Evolutionary conservation across 768 basidiomycete species (phyloP).

Genomic region (Dioszegia aurantiaca): DNA sequence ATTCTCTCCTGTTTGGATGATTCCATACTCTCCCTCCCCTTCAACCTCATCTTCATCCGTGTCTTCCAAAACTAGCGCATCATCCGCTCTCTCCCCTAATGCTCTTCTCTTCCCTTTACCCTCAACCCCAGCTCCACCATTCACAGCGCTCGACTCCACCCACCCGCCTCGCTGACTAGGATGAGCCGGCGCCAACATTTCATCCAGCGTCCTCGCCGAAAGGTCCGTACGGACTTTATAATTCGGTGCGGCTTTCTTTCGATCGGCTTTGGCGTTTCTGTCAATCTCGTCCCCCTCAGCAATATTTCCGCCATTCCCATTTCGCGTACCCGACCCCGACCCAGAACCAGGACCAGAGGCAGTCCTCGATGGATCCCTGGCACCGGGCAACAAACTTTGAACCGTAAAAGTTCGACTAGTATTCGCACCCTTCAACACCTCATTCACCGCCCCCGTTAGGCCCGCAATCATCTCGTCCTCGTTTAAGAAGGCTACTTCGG

Average conservation of each 20-base stretch:
- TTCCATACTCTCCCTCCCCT: constrained; percentile 52
- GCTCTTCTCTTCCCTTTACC: constrained; percentile 10
- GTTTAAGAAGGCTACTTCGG: constrained; percentile 86
- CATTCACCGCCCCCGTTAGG: constrained; percentile 71
- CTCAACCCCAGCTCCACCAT: not conserved
- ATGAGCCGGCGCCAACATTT: constrained; percentile 77
- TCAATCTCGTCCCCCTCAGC: not conserved
- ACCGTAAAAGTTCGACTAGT: constrained; percentile 54
- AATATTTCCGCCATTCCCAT: not conserved
- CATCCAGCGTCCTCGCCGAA: constrained; percentile 84
- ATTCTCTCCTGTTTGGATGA: constrained; percentile 10
- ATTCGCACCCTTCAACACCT: constrained; percentile 58
- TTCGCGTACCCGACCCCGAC: not conserved
- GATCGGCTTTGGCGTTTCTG: not conserved
- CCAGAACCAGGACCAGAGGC: not conserved
- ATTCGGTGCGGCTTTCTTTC: constrained; percentile 57
- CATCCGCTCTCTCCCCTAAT: constrained; percentile 18
- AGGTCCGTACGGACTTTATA: constrained; percentile 89
- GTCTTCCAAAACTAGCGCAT: constrained; percentile 57
- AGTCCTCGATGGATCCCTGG: not conserved
- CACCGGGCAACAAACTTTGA: constrained; percentile 47
- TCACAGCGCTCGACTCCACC: constrained; percentile 8
- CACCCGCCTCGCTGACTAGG: constrained; percentile 54
- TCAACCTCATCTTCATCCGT: constrained; percentile 27
- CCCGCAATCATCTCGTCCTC: constrained; percentile 79